Evolutionary conservation across 768 basidiomycete species (phyloP), one percentile per base, ranked within the genome.

Genomic region (Gymnopilus junonius): DNA sequence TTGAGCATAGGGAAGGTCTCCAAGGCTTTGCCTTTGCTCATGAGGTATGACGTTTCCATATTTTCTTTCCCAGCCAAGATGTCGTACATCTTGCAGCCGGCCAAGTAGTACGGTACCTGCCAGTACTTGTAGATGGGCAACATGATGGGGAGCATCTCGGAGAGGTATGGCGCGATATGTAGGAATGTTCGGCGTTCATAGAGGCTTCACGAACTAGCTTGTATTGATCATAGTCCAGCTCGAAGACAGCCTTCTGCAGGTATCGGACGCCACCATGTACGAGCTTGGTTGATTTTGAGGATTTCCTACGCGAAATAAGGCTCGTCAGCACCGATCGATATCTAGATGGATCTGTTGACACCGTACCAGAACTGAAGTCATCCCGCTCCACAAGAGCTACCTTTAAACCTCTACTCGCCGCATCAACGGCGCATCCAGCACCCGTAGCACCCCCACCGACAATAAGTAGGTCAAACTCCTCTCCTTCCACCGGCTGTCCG

Each of bases 231-330:
- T 97, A 97, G 73, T 99, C 97, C 64, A 97, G 86, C 70, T 97
- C 96, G 70, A 96, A 86, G 35, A 98, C 85, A 3, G 97, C 97
- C 73, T 99, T 99, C 71, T 99, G 97, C 11, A 99, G 86, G 76
- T 99, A 99, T 1, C 97, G 88, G 2, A 99, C 97, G 39, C 97
- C 97, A 15, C 97, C 97, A 77, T 99, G 97, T 0, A 99, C 97
- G 56, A 99, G 89, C 75, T 99, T 99, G 1, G 97, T 99, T 8
- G 94, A 95, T 73, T 99, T 99, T 6, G 94, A 97, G 0, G 94
- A 97, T 0, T 97, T 17, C 96, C 94, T 94, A 70, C 58, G 21
- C 11, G 5, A 8, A 23, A 48, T 45, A 4, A 58, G 21, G 2
- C 25, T 40, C 45, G 15, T 55, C 11, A 32, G 12, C 17, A 31